Conservation (phyloP, 1,284 basidiomycete species). For the Apiotrichum mycotoxinovorans region DNA sequence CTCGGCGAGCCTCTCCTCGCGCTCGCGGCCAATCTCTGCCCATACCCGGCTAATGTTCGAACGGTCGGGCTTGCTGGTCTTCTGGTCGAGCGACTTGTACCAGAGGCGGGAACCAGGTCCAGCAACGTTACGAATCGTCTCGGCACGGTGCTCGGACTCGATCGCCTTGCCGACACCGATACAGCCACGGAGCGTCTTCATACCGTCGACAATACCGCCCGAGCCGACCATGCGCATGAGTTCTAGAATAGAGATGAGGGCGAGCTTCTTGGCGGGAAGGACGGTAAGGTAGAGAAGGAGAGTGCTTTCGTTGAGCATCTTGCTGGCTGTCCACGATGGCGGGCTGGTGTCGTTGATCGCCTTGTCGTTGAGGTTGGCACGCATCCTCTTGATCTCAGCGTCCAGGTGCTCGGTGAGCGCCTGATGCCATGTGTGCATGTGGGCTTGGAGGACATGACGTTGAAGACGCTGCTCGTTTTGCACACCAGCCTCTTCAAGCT, state of each 20-base stretch:
- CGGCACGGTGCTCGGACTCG: conserved; percentile 81
- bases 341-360: conserved; percentile 8
- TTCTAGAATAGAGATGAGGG: conserved; percentile 85
- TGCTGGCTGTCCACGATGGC: conserved; percentile 18
- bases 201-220: conserved; percentile 74
- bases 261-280: conserved; percentile 72
- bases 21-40: conserved; percentile 53
- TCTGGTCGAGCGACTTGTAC: conserved; percentile 33
- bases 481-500: conserved; percentile 59
- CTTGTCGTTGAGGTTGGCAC: conserved; percentile 12
- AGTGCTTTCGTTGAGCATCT: conserved; percentile 27
- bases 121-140: conserved; percentile 64
- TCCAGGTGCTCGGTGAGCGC: conserved; percentile 59
- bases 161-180: conserved; percentile 79
- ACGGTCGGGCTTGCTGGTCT: conserved; percentile 35
- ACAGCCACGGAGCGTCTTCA: conserved; percentile 84
- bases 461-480: conserved; percentile 50
- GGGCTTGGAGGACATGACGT: conserved; percentile 61
- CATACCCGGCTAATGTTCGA: conserved; percentile 29
- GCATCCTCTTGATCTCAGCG: conserved; percentile 58
- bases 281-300: conserved; percentile 63
- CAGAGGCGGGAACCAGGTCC: conserved; percentile 40
- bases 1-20: conserved; percentile 45
- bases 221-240: conserved; percentile 77
- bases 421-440: conserved; percentile 88